A percentile compares a stretch with the other conserved stretches of the same genome.
These are phyloP conservation scores for Odontarrhena argentea DNA, from an alignment of 345 rosid genomes.

Conservation along the genomic window DNA sequence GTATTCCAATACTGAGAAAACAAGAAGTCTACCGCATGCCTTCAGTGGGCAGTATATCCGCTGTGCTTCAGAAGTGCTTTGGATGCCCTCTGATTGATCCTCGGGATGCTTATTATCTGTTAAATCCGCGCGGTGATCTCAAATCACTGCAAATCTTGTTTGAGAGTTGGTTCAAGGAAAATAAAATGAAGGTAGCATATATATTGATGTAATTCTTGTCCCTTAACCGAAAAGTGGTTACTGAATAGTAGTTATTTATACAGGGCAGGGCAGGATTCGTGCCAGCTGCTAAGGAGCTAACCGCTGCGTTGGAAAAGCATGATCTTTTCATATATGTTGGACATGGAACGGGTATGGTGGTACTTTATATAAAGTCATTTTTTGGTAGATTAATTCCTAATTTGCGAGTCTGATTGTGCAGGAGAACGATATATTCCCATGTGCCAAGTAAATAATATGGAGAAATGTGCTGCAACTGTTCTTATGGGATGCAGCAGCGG, in stretches of 20 bases:
- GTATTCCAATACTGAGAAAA: constrained; percentile 71
- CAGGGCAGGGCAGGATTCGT: constrained; percentile 90
- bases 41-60: constrained; percentile 69
- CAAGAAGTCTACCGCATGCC: constrained; percentile 98
- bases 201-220: background rate
- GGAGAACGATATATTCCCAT: constrained; percentile 74
- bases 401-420: constrained; percentile 29
- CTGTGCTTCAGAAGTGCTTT: constrained; percentile 54
- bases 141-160: constrained; percentile 53
- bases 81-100: constrained; percentile 84
- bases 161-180: constrained; percentile 77
- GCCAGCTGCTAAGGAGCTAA: constrained; percentile 67
- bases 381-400: constrained; percentile 20
- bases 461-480: constrained; percentile 80
- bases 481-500: constrained; percentile 98
- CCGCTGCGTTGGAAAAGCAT: constrained; percentile 68
- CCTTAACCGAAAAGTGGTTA: background rate
- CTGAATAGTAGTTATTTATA: background rate
- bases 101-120: constrained; percentile 76
- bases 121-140: constrained; percentile 92
- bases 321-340: constrained; percentile 91
- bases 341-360: constrained; percentile 86
- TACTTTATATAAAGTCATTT: background rate
- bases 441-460: constrained; percentile 48
- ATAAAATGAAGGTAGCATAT: constrained; percentile 70